Conservation (phyloP, 768 basidiomycete species). For the Serendipita sp. region DNA sequence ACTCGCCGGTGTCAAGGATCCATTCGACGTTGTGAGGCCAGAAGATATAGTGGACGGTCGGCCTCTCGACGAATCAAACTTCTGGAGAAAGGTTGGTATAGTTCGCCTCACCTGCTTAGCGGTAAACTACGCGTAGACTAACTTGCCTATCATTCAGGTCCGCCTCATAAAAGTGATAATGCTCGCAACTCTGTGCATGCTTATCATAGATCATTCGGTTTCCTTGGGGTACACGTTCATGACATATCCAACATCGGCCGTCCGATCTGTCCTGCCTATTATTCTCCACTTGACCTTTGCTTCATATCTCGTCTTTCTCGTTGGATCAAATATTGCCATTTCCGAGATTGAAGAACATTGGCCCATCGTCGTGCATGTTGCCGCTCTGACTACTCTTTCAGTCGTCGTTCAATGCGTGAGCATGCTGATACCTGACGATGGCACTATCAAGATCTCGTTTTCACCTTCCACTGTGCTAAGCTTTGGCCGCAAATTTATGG, state of each 20-base stretch:
- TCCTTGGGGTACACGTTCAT: not conserved
- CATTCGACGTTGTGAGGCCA: conserved; percentile 55
- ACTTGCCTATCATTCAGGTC: not conserved
- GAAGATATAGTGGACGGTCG: conserved; percentile 55
- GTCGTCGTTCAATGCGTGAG: not conserved
- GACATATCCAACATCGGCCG: not conserved
- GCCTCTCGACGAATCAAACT: conserved; percentile 41
- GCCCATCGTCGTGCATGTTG: not conserved
- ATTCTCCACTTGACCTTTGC: not conserved
- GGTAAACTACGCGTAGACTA: not conserved
- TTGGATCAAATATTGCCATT: not conserved
- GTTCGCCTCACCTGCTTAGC: not conserved
- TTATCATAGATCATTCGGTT: not conserved
- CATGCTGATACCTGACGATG: not conserved
- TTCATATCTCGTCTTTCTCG: not conserved
- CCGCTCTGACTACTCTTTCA: not conserved
- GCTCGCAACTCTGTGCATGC: not conserved
- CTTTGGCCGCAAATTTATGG: not conserved
- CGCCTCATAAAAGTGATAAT: not conserved
- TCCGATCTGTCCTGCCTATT: not conserved
- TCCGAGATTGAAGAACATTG: not conserved
- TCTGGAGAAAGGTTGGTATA: conserved; percentile 33
- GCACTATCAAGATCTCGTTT: not conserved
- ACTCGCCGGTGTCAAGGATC: conserved; percentile 25
- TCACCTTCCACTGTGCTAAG: not conserved